These are phyloP conservation scores for Ceratocystis albifundus DNA, from an alignment of 2,329 filamentous ascomycete genomes.

Conservation along the genomic window DNA sequence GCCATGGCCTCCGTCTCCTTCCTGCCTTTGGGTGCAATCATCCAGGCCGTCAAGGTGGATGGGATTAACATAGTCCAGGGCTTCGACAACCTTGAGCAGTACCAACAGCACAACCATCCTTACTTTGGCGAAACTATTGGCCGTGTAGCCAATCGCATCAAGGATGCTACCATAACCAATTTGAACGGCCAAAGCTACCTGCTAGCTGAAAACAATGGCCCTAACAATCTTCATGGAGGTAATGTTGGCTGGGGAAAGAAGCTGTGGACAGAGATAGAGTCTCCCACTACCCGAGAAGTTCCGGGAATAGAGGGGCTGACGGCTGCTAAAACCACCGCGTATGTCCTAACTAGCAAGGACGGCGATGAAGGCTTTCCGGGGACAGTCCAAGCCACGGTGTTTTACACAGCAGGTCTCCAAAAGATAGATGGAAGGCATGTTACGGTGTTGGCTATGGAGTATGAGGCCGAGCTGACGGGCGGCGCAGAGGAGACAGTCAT, in stretches of 20 bases:
- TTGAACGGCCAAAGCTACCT: constrained; percentile 61
- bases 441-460: constrained; percentile 71
- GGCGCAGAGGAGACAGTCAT: constrained; percentile 80
- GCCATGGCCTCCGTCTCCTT: constrained; percentile 45
- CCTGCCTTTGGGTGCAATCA: constrained; percentile 64
- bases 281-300: constrained; percentile 40
- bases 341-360: constrained; percentile 48
- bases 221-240: constrained; percentile 66
- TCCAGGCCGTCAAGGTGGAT: constrained; percentile 68
- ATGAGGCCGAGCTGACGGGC: constrained; percentile 69
- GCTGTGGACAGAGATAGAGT: constrained; percentile 52
- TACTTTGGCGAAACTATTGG: constrained; percentile 94
- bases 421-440: constrained; percentile 49
- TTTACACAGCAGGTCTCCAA: constrained; percentile 66
- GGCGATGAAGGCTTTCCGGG: constrained; percentile 88
- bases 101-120: constrained; percentile 60
- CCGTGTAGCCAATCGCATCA: constrained; percentile 69
- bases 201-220: constrained; percentile 63
- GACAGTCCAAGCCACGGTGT: constrained; percentile 62
- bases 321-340: constrained; percentile 52
- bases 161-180: constrained; percentile 54
- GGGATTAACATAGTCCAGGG: constrained; percentile 79
- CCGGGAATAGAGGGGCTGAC: constrained; percentile 48
- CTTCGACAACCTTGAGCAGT: constrained; percentile 65
- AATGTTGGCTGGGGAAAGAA: constrained; percentile 69